These are phyloP conservation scores for Ophiostoma sp. DNA, from an alignment of 2,329 filamentous ascomycete genomes.

Conservation along the genomic window DNA sequence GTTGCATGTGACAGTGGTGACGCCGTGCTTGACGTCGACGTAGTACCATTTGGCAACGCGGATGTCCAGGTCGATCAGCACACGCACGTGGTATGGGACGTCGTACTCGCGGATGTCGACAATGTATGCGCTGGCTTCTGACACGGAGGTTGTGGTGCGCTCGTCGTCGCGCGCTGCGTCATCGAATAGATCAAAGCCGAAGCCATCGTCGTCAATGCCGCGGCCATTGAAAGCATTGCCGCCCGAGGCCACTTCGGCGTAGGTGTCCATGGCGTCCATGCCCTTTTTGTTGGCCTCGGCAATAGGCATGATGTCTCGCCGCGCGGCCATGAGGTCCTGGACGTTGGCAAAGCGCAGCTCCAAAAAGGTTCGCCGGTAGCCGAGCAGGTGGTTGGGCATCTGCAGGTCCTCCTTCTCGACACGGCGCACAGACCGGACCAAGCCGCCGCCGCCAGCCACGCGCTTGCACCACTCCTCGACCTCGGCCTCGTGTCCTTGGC, in stretches of 20 bases:
- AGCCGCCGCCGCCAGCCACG: conserved; percentile 67
- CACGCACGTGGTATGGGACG: conserved; percentile 97
- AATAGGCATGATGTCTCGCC: conserved; percentile 78
- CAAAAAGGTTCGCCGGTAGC: conserved; percentile 82
- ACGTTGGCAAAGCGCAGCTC: conserved; percentile 86
- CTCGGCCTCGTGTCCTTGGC: conserved; percentile 80
- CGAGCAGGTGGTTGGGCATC: conserved; percentile 93
- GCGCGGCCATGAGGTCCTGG: conserved; percentile 73
- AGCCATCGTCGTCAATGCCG: conserved; percentile 32
- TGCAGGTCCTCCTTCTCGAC: conserved; percentile 89
- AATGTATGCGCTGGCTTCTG: conserved; percentile 93
- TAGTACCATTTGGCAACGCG: conserved; percentile 96
- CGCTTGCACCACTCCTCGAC: conserved; percentile 92
- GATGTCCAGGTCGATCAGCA: conserved; percentile 96
- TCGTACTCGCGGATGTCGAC: conserved; percentile 99
- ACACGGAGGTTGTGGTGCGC: conserved; percentile 42
- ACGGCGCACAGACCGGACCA: conserved; percentile 70
- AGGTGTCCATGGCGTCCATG: conserved; percentile 95
- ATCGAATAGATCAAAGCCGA: conserved; percentile 71
- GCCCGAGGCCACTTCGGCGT: conserved; percentile 83
- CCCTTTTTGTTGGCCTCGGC: conserved; percentile 96
- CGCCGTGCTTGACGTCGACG: conserved; percentile 87
- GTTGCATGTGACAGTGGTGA: conserved; percentile 75
- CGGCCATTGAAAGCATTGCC: conserved; percentile 59
- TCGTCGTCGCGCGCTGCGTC: conserved; percentile 73